phyloP scores from a whole-genome alignment of 2,329 filamentous ascomycete genomes.

The Neopestalotiopsis rosae region DNA sequence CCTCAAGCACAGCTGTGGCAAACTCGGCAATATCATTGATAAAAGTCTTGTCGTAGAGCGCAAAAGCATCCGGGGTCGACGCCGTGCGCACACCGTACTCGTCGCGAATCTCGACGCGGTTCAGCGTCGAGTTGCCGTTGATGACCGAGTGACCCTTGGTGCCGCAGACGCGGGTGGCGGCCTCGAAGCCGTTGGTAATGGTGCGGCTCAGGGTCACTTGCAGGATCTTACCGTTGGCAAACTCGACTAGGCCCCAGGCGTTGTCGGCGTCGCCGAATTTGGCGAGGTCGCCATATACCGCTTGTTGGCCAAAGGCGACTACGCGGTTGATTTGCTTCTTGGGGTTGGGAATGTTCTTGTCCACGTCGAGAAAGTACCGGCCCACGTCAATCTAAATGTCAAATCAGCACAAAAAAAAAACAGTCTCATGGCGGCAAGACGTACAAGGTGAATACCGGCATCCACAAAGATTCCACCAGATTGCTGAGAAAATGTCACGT shows the following conservation, averaged over 20 bases:
- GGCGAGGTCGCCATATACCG: conserved; percentile 9
- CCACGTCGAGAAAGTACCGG: conserved; percentile 11
- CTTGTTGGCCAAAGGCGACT: conserved; percentile 12
- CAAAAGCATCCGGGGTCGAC: conserved; percentile 9
- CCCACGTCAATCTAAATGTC: conserved; percentile 2
- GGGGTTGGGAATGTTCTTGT: conserved; percentile 14
- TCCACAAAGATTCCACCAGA: conserved; percentile 13
- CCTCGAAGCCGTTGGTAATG: conserved; percentile 16
- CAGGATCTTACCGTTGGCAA: conserved; percentile 11
- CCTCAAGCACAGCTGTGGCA: conserved; percentile 10
- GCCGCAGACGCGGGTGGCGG: conserved; percentile 14
- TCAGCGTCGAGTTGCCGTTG: conserved; percentile 14
- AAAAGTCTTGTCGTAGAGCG: conserved; percentile 10
- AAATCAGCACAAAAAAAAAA: not conserved
- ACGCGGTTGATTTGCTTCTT: conserved; percentile 17
- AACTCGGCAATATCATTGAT: conserved; percentile 14
- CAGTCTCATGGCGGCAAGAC: not conserved
- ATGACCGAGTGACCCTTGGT: conserved; percentile 15
- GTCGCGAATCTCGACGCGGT: conserved; percentile 14
- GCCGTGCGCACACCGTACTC: conserved; percentile 11
- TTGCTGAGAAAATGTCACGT: conserved; percentile 7
- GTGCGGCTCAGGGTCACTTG: conserved; percentile 12
- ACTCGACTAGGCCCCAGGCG: conserved; percentile 16
- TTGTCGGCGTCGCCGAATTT: conserved; percentile 16
- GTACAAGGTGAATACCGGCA: conserved; percentile 12